Percentiles rank a stretch among this genome's conserved stretches.
Conservation (phyloP, 1,284 basidiomycete genomes). For the Microbotryum intermedium region DNA sequence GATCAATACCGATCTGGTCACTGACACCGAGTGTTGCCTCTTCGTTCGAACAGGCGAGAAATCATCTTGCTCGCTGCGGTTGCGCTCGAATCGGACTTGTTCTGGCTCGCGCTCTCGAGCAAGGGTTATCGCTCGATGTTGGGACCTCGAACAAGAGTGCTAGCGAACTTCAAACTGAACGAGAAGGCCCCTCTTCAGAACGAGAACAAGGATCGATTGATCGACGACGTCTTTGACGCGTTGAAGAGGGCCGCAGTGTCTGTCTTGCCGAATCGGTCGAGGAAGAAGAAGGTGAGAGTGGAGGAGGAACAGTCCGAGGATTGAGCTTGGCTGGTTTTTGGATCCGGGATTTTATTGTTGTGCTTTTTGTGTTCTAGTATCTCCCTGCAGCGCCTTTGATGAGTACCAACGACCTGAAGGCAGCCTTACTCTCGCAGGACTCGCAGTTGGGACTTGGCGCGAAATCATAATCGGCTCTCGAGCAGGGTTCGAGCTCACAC, state of each 20-base stretch:
- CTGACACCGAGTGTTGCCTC: neutral
- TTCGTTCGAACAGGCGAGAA: neutral
- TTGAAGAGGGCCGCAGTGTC: neutral
- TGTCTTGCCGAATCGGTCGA: neutral
- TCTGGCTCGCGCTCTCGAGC: slow-evolving; percentile 15
- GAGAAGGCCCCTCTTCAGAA: neutral
- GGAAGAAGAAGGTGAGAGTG: neutral
- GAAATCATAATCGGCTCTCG: no score
- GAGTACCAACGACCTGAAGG: no score
- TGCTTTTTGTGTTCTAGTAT: no score
- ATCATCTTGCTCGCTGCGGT: slow-evolving; percentile 12
- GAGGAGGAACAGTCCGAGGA: neutral
- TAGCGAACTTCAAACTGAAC: neutral
- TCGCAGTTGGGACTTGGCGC: no score
- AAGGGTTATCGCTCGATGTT: slow-evolving; percentile 2
- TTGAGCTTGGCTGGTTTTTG: neutral
- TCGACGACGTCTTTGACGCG: neutral
- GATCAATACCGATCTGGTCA: neutral
- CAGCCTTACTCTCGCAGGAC: no score
- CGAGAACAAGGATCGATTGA: neutral
- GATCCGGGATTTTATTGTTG: neutral
- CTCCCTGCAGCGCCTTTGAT: no score
- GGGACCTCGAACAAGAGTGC: neutral
- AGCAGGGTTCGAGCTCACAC: no score
- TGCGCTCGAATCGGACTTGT: slow-evolving; percentile 18